Evolutionary conservation across 2,329 filamentous ascomycete genomes (phyloP), one percentile per base, ranked within the genome.

Genomic region (Ascochyta viciae-villosae): DNA sequence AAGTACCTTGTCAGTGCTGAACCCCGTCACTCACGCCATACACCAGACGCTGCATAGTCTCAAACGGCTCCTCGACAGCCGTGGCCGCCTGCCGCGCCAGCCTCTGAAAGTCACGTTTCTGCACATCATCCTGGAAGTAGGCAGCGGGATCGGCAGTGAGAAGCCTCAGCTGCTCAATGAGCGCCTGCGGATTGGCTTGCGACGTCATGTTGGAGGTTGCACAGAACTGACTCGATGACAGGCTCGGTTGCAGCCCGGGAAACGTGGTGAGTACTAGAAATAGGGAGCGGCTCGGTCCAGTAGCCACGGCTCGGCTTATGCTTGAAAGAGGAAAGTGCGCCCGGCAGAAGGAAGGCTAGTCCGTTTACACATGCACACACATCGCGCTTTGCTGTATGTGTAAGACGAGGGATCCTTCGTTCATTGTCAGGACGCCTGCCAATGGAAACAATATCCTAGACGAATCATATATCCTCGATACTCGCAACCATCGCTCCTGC

Each of bases 31-130:
- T 50, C 52, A 55, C 53, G 24, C 43, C 38, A 34, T 56, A 47
- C 53, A 56, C 53, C 35, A 55, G 16, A 8, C 41, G 47, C 15
- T 46, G 41, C 53, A 55, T 55, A 3, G 53, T 46, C 37, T 50
- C 53, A 19, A 50, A 42, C 3, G 53, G 53, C 46, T 46, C 53
- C 13, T 50, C 53, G 9, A 50, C 47, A 4, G 41, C 46, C 1
- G 19, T 15, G 3, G 12, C 47, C 6, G 46, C 53, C 15, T 37
- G 29, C 8, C 42, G 16, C 10, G 41, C 35, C 23, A 55, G 40
- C 31, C 8, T 50, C 46, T 55, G 43, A 26, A 56, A 51, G 13
- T 43, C 43, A 34, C 37, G 26, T 35, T 40, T 48, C 33, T 51
- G 48, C 19, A 35, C 43, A 19, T 51, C 53, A 10, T 47, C 24